A percentile compares a stretch with the other conserved stretches of the same genome.
phyloP scores from a whole-genome alignment of 306 rosid species.

The Cucumis cinereus region DNA sequence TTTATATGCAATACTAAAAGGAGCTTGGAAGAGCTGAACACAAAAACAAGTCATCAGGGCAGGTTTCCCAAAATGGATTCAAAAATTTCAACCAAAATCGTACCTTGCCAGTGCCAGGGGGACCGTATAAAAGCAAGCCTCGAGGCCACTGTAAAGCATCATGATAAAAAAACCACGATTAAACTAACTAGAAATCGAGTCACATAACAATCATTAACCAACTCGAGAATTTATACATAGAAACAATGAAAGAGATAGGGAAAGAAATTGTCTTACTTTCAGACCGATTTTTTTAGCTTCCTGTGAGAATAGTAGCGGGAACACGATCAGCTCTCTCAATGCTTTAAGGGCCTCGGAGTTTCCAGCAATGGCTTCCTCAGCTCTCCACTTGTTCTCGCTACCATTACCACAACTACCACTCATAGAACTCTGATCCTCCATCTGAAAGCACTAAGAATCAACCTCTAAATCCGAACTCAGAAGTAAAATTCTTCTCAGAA shows the following conservation, averaged over 20 bases:
- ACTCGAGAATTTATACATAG: neutral
- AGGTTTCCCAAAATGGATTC: neutral
- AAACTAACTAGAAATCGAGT: neutral
- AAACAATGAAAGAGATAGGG: neutral
- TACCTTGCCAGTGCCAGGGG: constrained; percentile 96
- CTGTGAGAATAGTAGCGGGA: constrained; percentile 41
- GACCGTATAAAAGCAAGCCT: constrained; percentile 77
- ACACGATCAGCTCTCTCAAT: constrained; percentile 62
- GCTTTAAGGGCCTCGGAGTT: constrained; percentile 55
- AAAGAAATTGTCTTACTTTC: constrained; percentile 23
- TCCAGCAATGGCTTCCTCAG: constrained; percentile 71
- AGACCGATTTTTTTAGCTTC: constrained; percentile 56
- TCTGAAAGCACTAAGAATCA: neutral
- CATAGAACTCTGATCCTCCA: constrained; percentile 20
- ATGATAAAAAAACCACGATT: neutral
- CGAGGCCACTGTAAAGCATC: constrained; percentile 59
- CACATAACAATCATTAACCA: neutral
- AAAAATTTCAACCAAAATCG: neutral
- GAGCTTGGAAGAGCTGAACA: neutral
- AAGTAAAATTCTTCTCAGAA: neutral
- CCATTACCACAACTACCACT: constrained; percentile 1
- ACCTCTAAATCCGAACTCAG: neutral
- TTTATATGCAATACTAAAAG: neutral
- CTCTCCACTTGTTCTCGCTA: constrained; percentile 29
- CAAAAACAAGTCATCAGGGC: neutral